Evolutionary conservation across 371 early-diverging fungal genomes (phyloP).

Genomic region (Dentiscutata heterogama): DNA sequence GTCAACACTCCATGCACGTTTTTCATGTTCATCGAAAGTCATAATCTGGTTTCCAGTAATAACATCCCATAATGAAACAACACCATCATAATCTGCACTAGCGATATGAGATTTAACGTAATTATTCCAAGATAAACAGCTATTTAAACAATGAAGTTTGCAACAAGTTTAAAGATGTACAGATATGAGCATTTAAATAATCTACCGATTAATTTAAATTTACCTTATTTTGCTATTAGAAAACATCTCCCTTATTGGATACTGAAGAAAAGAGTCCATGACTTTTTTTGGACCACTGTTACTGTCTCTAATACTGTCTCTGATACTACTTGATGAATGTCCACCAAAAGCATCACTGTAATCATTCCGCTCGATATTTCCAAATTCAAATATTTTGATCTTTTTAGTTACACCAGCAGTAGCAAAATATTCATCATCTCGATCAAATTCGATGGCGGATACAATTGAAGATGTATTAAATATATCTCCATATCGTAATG

Average conservation of each 20-base stretch:
- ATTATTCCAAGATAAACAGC: constrained; percentile 91
- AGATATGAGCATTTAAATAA: not conserved
- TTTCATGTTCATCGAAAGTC: constrained; percentile 87
- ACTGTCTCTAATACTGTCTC: constrained; percentile 39
- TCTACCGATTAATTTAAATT: not conserved
- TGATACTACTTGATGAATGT: not conserved
- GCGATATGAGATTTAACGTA: constrained; percentile 83
- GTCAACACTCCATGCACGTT: constrained; percentile 93
- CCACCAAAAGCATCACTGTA: not conserved
- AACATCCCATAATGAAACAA: constrained; percentile 88
- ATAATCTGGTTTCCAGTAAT: constrained; percentile 67
- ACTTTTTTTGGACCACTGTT: constrained; percentile 48
- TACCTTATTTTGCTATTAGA: constrained; percentile 69
- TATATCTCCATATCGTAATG: constrained; percentile 81
- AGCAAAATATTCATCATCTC: constrained; percentile 92
- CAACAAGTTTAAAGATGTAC: not conserved
- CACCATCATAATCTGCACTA: constrained; percentile 91
- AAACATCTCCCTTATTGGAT: constrained; percentile 73
- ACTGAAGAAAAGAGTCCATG: constrained; percentile 59
- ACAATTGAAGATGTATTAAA: constrained; percentile 80
- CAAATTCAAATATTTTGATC: constrained; percentile 91
- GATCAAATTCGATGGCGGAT: constrained; percentile 92
- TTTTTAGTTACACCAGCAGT: constrained; percentile 93
- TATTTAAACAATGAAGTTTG: constrained; percentile 49
- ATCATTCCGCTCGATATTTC: constrained; percentile 55